These are phyloP conservation scores for Paramecium pentaurelia DNA, from an alignment of 73 alveolate genomes.

Conservation along the genomic window DNA sequence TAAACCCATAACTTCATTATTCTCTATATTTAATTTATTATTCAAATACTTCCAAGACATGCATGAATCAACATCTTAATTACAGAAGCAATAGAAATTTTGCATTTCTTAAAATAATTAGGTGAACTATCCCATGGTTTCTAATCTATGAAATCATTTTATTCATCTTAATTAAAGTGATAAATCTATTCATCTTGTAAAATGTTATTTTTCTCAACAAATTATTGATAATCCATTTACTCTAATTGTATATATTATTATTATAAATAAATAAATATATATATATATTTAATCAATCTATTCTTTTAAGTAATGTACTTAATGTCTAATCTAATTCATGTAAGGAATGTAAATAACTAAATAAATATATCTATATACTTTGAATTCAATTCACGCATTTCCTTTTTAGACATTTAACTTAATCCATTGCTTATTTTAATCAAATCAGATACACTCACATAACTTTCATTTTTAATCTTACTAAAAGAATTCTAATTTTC, in stretches of 20 bases:
- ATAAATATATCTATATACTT: neutral
- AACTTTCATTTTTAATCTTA: neutral
- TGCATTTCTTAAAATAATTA: constrained; percentile 77
- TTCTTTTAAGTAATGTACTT: neutral
- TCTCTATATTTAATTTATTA: neutral
- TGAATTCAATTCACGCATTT: neutral
- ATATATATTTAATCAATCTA: neutral
- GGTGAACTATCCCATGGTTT: constrained; percentile 69
- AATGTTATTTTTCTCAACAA: neutral
- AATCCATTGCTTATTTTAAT: neutral
- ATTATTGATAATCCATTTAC: neutral
- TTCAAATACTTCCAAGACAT: constrained; percentile 77
- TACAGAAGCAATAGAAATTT: constrained; percentile 84
- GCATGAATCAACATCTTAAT: constrained; percentile 96
- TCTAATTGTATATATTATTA: neutral
- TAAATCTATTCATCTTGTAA: neutral
- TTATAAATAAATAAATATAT: neutral
- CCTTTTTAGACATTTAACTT: neutral
- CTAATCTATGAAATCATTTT: constrained; percentile 50
- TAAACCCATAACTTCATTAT: constrained; percentile 93
- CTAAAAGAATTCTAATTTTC: neutral
- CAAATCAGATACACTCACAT: neutral
- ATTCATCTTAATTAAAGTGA: constrained; percentile 60
- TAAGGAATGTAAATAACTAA: neutral
- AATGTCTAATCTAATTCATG: neutral